phyloP scores from a whole-genome alignment of 495 filamentous ascomycete genomes.

The Polyplosphaeria fusca region DNA sequence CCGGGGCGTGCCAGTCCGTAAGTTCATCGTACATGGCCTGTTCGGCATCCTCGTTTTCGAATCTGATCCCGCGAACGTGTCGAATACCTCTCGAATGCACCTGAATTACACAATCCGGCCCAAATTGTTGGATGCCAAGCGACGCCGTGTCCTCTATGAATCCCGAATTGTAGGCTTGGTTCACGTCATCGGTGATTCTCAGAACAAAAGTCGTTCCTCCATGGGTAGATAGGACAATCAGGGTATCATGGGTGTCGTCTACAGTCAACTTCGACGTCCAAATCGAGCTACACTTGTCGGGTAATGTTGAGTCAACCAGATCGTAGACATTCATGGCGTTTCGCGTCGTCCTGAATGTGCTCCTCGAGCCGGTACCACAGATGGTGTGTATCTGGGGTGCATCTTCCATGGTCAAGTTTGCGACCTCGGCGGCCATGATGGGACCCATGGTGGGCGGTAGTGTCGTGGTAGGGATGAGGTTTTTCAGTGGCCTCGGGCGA shows the following conservation, averaged over 20 bases:
- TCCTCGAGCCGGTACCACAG: slow-evolving; percentile 81
- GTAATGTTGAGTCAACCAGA: slow-evolving; percentile 87
- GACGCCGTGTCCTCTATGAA: slow-evolving; percentile 85
- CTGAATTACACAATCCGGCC: slow-evolving; percentile 88
- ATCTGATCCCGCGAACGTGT: slow-evolving; percentile 65
- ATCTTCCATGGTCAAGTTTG: slow-evolving; percentile 84
- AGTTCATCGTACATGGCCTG: slow-evolving; percentile 56
- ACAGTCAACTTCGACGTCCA: slow-evolving; percentile 93
- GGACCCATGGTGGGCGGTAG: slow-evolving; percentile 89
- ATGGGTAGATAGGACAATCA: slow-evolving; percentile 67
- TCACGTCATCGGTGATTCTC: slow-evolving; percentile 92
- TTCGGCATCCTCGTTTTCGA: slow-evolving; percentile 1
- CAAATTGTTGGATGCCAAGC: slow-evolving; percentile 87
- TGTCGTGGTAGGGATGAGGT: slow-evolving; percentile 78
- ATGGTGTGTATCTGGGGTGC: slow-evolving; percentile 94
- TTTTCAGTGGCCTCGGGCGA: slow-evolving; percentile 72
- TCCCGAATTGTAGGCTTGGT: slow-evolving; percentile 88
- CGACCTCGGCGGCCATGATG: slow-evolving; percentile 82
- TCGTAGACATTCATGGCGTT: slow-evolving; percentile 91
- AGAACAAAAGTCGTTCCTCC: slow-evolving; percentile 73
- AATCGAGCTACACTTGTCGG: slow-evolving; percentile 77
- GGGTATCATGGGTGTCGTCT: slow-evolving; percentile 76
- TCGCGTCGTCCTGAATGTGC: slow-evolving; percentile 84
- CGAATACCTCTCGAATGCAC: slow-evolving; percentile 93
- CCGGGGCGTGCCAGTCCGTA: slow-evolving; percentile 91